Conservation (phyloP, 176 grass and related monocot species). For the Poa pratensis region DNA sequence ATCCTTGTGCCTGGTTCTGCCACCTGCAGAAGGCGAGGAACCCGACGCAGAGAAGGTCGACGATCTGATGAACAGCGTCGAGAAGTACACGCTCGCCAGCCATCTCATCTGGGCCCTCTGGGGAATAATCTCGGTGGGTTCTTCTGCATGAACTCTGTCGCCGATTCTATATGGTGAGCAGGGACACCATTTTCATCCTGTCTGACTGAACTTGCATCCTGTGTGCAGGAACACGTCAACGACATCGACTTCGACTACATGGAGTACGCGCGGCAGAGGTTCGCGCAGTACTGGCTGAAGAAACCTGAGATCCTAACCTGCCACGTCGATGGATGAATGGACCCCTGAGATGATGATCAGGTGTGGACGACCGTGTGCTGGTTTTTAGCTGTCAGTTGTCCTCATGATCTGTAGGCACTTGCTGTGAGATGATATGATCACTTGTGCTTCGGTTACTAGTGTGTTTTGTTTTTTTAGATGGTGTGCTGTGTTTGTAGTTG, state of each 20-base stretch:
- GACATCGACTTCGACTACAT: slow-evolving; percentile 82
- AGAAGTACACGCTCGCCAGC: slow-evolving; percentile 67
- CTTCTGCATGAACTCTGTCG: background rate
- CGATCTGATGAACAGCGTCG: slow-evolving; percentile 51
- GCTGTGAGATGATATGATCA: slow-evolving; percentile 20
- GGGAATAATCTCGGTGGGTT: slow-evolving; percentile 77
- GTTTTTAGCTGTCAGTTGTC: background rate
- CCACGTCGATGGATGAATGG: slow-evolving; percentile 29
- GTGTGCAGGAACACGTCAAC: slow-evolving; percentile 57
- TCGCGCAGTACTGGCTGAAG: slow-evolving; percentile 61
- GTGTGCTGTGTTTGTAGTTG: background rate
- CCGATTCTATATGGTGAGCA: background rate
- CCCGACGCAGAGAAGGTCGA: slow-evolving; percentile 44
- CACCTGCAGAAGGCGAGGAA: slow-evolving; percentile 47
- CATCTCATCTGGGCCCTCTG: slow-evolving; percentile 78
- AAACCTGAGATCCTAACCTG: slow-evolving; percentile 42
- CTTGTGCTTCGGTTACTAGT: background rate
- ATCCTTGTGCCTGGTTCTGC: background rate
- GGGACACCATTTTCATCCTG: background rate
- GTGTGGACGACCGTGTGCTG: background rate
- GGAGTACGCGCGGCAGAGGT: slow-evolving; percentile 78
- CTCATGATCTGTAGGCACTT: slow-evolving; percentile 21
- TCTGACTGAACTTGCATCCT: background rate
- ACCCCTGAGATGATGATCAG: background rate
- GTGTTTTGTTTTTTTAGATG: background rate